Conservation (phyloP, 2,329 filamentous ascomycete genomes). For the Pleoardoris graminearum region DNA sequence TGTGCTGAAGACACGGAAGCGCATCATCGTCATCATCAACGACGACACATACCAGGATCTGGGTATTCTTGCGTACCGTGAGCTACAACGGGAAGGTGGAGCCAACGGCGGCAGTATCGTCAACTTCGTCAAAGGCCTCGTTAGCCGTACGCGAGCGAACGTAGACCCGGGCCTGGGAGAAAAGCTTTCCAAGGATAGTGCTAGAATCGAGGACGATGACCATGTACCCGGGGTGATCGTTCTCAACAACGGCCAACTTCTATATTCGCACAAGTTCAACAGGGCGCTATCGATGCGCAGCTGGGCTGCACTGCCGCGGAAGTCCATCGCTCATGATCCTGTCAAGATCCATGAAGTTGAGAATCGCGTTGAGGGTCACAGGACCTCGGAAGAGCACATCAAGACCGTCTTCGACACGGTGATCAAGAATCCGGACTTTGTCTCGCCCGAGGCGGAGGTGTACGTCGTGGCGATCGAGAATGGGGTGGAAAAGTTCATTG, state of each 20-base stretch:
- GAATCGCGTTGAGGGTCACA: constrained; percentile 67
- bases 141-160: constrained; percentile 27
- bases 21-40: constrained; percentile 75
- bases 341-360: constrained; percentile 55
- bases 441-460: constrained; percentile 58
- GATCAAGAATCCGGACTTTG: constrained; percentile 52
- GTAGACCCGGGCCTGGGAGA: constrained; percentile 13
- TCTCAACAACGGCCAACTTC: constrained; percentile 75
- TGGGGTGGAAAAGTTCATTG: constrained; percentile 61
- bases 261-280: constrained; percentile 71
- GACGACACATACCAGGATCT: constrained; percentile 74
- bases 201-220: constrained; percentile 16
- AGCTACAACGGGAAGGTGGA: constrained; percentile 65
- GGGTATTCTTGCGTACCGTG: constrained; percentile 72
- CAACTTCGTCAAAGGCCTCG: constrained; percentile 59
- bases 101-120: constrained; percentile 72
- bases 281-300: constrained; percentile 62
- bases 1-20: constrained; percentile 59
- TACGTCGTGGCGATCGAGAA: constrained; percentile 74
- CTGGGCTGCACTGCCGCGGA: constrained; percentile 63
- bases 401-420: constrained; percentile 67
- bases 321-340: constrained; percentile 61
- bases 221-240: constrained; percentile 66
- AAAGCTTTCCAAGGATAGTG: constrained; percentile 24
- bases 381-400: constrained; percentile 63